Percentiles rank a stretch among this genome's conserved stretches.
phyloP scores from a whole-genome alignment of 1,284 basidiomycete genomes.

The Ceratobasidium sp. region DNA sequence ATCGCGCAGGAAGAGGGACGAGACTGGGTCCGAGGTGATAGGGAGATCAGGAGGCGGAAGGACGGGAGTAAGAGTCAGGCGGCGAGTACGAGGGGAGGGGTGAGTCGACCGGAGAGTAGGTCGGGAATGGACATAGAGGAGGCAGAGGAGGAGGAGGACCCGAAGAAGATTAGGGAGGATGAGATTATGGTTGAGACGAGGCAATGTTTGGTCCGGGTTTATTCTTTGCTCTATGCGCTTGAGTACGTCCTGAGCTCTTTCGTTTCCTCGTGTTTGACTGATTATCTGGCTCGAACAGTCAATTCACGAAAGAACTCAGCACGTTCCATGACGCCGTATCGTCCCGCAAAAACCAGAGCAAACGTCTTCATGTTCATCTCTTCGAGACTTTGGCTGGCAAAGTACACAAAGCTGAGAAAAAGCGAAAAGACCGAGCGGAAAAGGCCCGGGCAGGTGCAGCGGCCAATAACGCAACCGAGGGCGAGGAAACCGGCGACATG shows the following conservation, averaged over 20 bases:
- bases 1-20: constrained; percentile 36
- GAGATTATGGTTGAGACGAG: constrained; percentile 40
- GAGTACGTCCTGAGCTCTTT: constrained; percentile 50
- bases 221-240: constrained; percentile 55
- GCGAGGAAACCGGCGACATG: constrained; percentile 19
- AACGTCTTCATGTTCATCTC: constrained; percentile 55
- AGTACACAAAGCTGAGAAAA: constrained; percentile 40
- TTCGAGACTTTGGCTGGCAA: constrained; percentile 52
- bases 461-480: neutral
- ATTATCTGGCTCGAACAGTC: constrained; percentile 44
- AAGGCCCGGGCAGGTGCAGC: neutral
- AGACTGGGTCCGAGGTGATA: constrained; percentile 23
- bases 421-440: constrained; percentile 25
- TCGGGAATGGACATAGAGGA: constrained; percentile 22
- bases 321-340: constrained; percentile 50
- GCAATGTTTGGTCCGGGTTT: constrained; percentile 53
- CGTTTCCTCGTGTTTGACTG: constrained; percentile 12
- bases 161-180: constrained; percentile 41
- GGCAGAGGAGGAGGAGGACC: constrained; percentile 45
- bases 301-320: constrained; percentile 53
- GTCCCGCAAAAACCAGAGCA: constrained; percentile 45
- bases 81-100: neutral
- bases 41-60: neutral
- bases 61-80: constrained; percentile 1
- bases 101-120: constrained; percentile 2